Conservation (phyloP, 225 moss, liverwort and hornwort species). For the Pseudoscleropodium purum region DNA sequence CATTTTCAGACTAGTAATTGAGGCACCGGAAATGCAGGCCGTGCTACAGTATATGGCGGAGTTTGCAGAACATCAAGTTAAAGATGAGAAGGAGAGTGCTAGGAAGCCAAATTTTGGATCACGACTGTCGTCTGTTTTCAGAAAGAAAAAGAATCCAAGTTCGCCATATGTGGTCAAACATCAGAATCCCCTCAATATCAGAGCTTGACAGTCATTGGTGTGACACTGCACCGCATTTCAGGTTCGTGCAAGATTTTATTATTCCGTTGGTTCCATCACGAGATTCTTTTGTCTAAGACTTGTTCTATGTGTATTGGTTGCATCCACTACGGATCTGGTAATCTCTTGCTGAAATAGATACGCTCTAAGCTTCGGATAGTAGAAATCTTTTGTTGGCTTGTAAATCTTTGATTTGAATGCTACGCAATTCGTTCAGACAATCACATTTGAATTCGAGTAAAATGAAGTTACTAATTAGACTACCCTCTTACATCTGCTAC, state of each 20-base stretch:
- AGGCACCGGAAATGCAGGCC: slow-evolving; percentile 24
- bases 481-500: not conserved
- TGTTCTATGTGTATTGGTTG: not conserved
- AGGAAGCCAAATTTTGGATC: slow-evolving; percentile 21
- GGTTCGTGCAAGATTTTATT: slow-evolving; percentile 2
- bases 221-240: not conserved
- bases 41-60: slow-evolving; percentile 33
- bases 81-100: not conserved
- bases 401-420: not conserved
- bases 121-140: slow-evolving; percentile 15
- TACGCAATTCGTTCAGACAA: not conserved
- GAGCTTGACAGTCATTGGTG: slow-evolving; percentile 13
- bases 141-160: slow-evolving; percentile 14
- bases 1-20: not conserved
- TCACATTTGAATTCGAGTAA: not conserved
- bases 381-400: not conserved
- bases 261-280: not conserved
- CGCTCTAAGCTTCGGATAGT: not conserved
- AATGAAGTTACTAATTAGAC: not conserved
- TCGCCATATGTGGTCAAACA: slow-evolving; percentile 5
- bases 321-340: not conserved
- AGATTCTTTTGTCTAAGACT: not conserved
- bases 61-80: not conserved
- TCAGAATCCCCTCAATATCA: slow-evolving; percentile 12
- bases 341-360: not conserved